Evolutionary conservation across 176 grass and related monocot genomes (phyloP), one percentile per base, ranked within the genome.

Genomic region (Thalia dealbata): DNA sequence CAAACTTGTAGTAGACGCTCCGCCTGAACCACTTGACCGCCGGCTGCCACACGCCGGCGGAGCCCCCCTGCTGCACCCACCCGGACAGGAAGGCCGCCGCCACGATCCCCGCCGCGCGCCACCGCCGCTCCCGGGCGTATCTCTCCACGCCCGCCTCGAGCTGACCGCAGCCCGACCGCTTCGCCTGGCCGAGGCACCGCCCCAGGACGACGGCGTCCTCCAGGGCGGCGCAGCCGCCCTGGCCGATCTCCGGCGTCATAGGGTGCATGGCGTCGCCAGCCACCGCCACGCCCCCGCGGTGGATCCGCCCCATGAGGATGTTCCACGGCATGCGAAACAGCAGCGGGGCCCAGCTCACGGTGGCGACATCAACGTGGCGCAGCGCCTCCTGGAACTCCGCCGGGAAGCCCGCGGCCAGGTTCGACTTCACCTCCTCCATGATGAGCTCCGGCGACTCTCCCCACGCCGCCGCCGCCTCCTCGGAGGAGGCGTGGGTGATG

Each of bases 181-280:
- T 52, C 30, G 50, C 42, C 26, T 29, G 68, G 19, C 43, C 63
- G 44, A 85, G 27, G 32, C 71, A 60, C 72, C 78, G 73, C 11
- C 61, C 79, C 1, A 81, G 79, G 16, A 70, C 70, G 50, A 86
- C 70, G 52, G 78, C 83, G 56, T 85, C 78, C 59, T 81, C 78
- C 69, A 85, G 72, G 26, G 83, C 78, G 59, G 64, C 18, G 43
- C 84, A 86, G 25, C 84, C 76, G 12, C 79, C 75, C 29, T 81
- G 61, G 2, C 59, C 76, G 15, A 78, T 15, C 59, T 81, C 78
- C 23, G 68, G 68, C 51, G 61, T 76, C 38, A 78, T 81, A 0
- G 70, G 74, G 51, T 86, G 78, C 69, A 78, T 67, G 3, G 84
- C 83, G 71, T 85, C 83, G 25, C 83, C 83, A 10, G 73, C 64